Evolutionary conservation across 352 stramenopile species (phyloP), one percentile per base, ranked within the genome.

Genomic region (Globisporangium parvum): DNA sequence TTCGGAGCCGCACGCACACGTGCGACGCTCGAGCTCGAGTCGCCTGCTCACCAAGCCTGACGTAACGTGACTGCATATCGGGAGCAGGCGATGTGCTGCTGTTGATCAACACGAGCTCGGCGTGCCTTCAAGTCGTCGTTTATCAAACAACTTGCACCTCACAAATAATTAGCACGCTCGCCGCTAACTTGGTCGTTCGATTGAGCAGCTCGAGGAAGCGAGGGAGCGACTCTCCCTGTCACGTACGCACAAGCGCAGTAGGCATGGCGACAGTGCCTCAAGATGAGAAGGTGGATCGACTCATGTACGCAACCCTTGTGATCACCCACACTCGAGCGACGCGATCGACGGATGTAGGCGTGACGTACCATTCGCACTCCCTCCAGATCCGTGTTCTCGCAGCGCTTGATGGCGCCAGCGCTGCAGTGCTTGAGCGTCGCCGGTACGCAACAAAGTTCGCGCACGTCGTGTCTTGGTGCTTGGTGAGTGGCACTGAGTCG

Each of bases 371-470:
- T 18, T 48, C 42, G 1, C 23, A 41, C 37, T 24, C 20, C 11
- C 12, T n/a, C 47, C 59, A 87, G 77, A 44, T 44, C 55, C 31
- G 59, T 79, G 6, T 75, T 73, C 45, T 77, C 64, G 1, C 77
- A 85, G 51, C 60, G 73, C 24, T 64, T 88, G 1, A 60, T 65
- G 28, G 56, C 77, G 12, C 28, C 63, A 14, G 67, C 75, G 11
- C 52, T 88, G 42, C 77, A 81, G 47, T 59, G 73, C 0, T 54
- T 88, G 10, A 83, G 63, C 26, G 63, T 85, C 8, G 67, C 67
- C 31, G 77, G 77, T 83, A 55, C 49, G 53, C 18, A 20, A 21
- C 33, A 2, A 2, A 3, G 2, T 24, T 37, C 8, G 31, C 24
- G 2, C 26, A 14, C 4, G 17, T 46, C 8, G 9, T 21, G 20